These are phyloP conservation scores for Cercospora brassicicola DNA, from an alignment of 2,329 filamentous ascomycete genomes.

Conservation along the genomic window DNA sequence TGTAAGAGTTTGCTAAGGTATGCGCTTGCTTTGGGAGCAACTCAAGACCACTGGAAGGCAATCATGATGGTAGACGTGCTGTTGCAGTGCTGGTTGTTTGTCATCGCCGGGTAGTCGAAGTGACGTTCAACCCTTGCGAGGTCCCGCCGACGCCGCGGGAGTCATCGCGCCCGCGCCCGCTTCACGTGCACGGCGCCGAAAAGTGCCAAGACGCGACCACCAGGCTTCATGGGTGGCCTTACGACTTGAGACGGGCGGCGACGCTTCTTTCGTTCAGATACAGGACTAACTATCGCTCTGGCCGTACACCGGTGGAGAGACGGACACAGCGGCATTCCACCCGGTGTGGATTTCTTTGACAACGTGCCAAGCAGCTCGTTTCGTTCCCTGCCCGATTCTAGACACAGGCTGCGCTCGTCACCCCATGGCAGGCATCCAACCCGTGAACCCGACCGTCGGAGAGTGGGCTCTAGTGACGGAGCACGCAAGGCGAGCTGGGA, in stretches of 20 bases:
- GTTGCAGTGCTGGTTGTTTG: slow-evolving; percentile 11
- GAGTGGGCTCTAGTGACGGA: slow-evolving; percentile 2
- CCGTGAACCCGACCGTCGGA: slow-evolving; percentile 3
- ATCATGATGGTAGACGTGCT: slow-evolving; percentile 13
- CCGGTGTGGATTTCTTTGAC: slow-evolving; percentile 11
- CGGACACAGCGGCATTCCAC: neutral
- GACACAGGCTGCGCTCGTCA: neutral
- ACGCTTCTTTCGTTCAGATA: neutral
- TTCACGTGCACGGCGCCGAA: neutral
- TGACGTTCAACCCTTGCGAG: slow-evolving; percentile 1
- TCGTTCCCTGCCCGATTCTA: neutral
- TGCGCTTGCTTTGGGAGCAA: slow-evolving; percentile 3
- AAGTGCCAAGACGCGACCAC: neutral
- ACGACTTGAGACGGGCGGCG: neutral
- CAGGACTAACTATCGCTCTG: neutral
- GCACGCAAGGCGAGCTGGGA: slow-evolving; percentile 5
- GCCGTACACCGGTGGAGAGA: neutral
- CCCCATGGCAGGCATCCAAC: neutral
- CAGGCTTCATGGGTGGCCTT: neutral
- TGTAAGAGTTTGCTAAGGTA: neutral
- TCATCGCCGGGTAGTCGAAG: neutral
- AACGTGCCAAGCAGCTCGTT: slow-evolving; percentile 1
- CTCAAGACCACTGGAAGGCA: slow-evolving; percentile 15
- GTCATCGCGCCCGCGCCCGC: neutral
- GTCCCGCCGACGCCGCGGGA: neutral